Evolutionary conservation across 495 filamentous ascomycete species (phyloP), one percentile per base, ranked within the genome.

Genomic region (Neurospora sp.): DNA sequence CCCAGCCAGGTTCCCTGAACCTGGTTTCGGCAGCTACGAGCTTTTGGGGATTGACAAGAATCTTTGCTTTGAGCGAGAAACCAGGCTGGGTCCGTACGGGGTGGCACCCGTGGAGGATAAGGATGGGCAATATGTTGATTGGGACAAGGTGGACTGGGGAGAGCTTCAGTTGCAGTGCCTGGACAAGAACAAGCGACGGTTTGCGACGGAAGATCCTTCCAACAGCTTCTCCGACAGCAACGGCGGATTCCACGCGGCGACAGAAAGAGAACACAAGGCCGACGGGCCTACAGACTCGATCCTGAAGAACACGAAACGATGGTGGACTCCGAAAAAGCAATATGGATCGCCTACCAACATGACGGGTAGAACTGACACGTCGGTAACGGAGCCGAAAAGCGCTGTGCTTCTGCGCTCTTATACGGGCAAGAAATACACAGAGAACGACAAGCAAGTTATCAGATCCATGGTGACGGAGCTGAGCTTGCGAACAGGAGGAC

Each of bases 51-150:
- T 97, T 59, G 89, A 90, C 69, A 87, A 92, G 69, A 90, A 96
- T 77, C 82, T 98, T 61, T 99, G 96, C 83, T 99, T 96, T 79
- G 96, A 98, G 76, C 87, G 96, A 8, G 93, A 92, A 79, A 94
- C 94, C 27, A 86, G 94, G 59, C 81, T 97, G 17, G 93, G 93
- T 0, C 88, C 90, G 16, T 99, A 98, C 77, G 94, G 94, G 0
- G 85, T 90, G 71, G 87, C 88, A 16, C 75, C 82, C 14, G 77
- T 79, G 8, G 69, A 74, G 35, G 79, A 80, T 27, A 81, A 82
- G 69, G 77, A 80, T 8, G 75, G 77, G 65, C 73, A 82, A 44
- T 76, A 75, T 12, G 76, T 90, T n/a, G 80, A 89, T 17, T 96
- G 92, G 92, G 82, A 88, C 38, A 80, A 81, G 0, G 87, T 94